Percentiles rank a stretch among this genome's conserved stretches.
Evolutionary conservation across 208 protist species (phyloP).

Genomic region (Strigomonas galati): DNA sequence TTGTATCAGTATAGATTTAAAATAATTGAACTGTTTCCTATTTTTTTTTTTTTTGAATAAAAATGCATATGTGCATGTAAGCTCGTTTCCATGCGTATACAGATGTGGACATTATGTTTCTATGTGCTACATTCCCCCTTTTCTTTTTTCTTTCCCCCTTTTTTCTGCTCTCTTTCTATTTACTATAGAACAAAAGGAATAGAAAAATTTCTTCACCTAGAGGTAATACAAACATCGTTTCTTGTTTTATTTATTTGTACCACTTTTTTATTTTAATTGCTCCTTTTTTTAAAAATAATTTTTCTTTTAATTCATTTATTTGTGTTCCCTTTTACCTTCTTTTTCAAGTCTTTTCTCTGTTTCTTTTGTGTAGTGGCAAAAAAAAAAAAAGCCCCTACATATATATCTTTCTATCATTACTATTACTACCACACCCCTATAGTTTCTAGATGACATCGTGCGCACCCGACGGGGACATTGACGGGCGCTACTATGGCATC

Average conservation of each 20-base stretch:
- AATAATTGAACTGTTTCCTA: not conserved
- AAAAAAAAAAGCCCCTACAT: not conserved
- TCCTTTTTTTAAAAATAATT: not conserved
- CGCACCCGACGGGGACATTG: constrained; percentile 7
- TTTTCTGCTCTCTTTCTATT: constrained; percentile 4
- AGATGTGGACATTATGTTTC: constrained; percentile 8
- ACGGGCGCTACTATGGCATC: constrained; percentile 5
- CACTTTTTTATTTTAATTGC: constrained; percentile 8
- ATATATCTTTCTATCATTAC: too few species aligned
- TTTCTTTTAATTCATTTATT: constrained; percentile 9
- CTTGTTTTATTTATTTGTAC: constrained; percentile 10
- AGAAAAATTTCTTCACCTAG: not conserved
- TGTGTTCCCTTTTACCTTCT: constrained; percentile 4
- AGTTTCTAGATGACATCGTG: constrained; percentile 1
- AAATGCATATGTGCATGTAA: not conserved
- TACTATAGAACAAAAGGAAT: not conserved
- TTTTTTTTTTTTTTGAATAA: not conserved
- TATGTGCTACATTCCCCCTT: constrained; percentile 2
- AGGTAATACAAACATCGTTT: not conserved
- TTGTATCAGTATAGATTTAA: not conserved
- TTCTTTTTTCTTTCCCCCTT: constrained; percentile 12
- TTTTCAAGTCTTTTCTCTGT: constrained; percentile 6
- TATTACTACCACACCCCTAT: too few species aligned
- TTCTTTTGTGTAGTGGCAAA: not conserved
- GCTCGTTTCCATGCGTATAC: constrained; percentile 2